These are phyloP conservation scores for Cordyceps fumosorosea DNA, from an alignment of 2,329 filamentous ascomycete genomes.

Conservation along the genomic window DNA sequence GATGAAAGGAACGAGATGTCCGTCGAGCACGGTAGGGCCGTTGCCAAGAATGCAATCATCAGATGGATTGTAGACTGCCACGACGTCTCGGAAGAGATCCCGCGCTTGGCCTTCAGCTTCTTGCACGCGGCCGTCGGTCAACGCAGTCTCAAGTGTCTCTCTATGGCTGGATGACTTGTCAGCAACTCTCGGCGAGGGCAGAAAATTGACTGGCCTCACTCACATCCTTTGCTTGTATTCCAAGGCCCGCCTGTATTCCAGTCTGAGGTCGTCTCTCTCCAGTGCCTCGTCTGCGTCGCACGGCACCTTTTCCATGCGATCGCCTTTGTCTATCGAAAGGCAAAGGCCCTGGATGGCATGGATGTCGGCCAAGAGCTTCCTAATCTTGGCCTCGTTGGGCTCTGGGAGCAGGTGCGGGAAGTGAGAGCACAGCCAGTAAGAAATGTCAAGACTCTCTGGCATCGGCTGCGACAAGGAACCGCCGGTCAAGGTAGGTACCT, in stretches of 20 bases:
- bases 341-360: conserved; percentile 5
- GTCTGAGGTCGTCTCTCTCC: neutral
- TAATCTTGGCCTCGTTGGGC: neutral
- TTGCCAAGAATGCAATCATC: neutral
- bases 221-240: conserved; percentile 7
- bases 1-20: conserved; percentile 1
- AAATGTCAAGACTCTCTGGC: conserved; percentile 9
- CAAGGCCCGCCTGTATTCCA: neutral
- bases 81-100: neutral
- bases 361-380: neutral
- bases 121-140: neutral
- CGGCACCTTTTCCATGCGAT: neutral
- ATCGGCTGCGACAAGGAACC: neutral
- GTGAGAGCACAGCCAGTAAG: conserved; percentile 4
- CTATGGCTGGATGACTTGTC: neutral
- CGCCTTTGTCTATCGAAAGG: neutral
- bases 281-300: conserved; percentile 6
- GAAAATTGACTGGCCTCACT: too few species aligned
- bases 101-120: neutral
- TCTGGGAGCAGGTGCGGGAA: neutral
- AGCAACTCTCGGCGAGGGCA: neutral
- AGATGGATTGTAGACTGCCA: neutral
- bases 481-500: conserved; percentile 8
- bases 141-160: neutral
- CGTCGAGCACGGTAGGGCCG: conserved; percentile 1